Evolutionary conservation across 2,329 filamentous ascomycete genomes (phyloP), one percentile per base, ranked within the genome.

Genomic region (Exophiala xenobiotica): DNA sequence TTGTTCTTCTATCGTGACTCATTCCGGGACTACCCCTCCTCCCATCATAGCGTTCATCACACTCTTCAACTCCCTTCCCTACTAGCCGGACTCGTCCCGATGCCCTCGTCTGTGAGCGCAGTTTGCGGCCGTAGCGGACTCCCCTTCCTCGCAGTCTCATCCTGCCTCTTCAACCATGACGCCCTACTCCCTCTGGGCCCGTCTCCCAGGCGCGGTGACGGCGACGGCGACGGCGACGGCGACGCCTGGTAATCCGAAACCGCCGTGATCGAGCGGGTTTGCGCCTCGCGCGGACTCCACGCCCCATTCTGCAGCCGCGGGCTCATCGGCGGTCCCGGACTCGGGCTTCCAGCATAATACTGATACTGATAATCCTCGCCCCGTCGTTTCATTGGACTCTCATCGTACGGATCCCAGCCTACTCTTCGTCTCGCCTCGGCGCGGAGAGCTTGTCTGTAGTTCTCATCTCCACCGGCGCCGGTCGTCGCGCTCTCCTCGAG

Each of bases 331-430:
- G 26, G 26, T 6, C 14, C 31, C 16, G 27, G 16, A 9, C 23
- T 14, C 6, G 9, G 63, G 61, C 23, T 63, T 40, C 14, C 43
- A 49, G n/a, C 61, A 54, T 6, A 64, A 64, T 24, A 62, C 52
- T 72, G 67, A 47, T 79, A 78, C 41, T 83, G 76, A 58, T 86
- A 86, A n/a, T 83, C 81, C 63, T 87, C 84, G 2, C 82, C 81
- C 2, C 81, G 73, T 9, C 76, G 73, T 64, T 87, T 87, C 45
- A 87, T 73, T 0, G 85, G 85, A 50, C 80, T 85, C 64, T 88
- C 85, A 53, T 87, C 81, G 64, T 87, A 88, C 0, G 85, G 85
- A 63, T 88, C 85, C 68, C 86, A 88, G 9, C 85, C 85, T 0
- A 88, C 82, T 41, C 81, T 73, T 42, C 76, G 70, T 18, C 81